A percentile compares a stretch with the other conserved stretches of the same genome.
Conservation (phyloP, 345 rosid species). For the Syzygium jambos region DNA sequence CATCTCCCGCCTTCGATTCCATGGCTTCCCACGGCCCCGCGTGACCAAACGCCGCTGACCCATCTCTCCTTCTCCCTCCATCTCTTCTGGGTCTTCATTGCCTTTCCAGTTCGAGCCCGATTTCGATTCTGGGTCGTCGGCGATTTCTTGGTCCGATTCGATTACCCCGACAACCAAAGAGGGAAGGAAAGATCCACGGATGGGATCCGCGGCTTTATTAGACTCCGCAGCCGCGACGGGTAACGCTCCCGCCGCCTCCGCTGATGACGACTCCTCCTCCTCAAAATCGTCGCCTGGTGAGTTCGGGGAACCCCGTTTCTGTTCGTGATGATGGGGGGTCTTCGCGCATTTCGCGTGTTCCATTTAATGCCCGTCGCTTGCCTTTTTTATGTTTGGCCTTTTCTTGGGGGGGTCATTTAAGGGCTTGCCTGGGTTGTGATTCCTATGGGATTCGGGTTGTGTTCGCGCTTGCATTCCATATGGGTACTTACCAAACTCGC, state of each 20-base stretch:
- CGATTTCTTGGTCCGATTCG: not conserved
- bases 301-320: not conserved
- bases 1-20: not conserved
- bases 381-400: not conserved
- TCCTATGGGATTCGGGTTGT: not conserved
- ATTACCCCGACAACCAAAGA: not conserved
- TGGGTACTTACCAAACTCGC: not conserved
- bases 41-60: not conserved
- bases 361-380: not conserved
- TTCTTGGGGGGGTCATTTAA: not conserved
- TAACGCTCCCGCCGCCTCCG: not conserved
- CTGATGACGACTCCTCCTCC: not conserved
- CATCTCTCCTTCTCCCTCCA: not conserved
- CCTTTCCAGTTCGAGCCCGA: not conserved
- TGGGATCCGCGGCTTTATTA: constrained; percentile 14
- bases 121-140: not conserved
- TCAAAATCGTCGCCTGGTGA: not conserved
- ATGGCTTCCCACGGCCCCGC: not conserved
- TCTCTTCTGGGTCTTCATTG: not conserved
- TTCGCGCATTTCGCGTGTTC: not conserved
- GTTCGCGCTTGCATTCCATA: not conserved
- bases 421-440: not conserved
- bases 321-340: not conserved
- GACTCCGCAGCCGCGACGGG: not conserved
- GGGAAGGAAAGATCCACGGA: not conserved